A percentile compares a stretch with the other conserved stretches of the same genome.
phyloP scores from a whole-genome alignment of 495 filamentous ascomycete genomes.

The Penicillium arizonense region DNA sequence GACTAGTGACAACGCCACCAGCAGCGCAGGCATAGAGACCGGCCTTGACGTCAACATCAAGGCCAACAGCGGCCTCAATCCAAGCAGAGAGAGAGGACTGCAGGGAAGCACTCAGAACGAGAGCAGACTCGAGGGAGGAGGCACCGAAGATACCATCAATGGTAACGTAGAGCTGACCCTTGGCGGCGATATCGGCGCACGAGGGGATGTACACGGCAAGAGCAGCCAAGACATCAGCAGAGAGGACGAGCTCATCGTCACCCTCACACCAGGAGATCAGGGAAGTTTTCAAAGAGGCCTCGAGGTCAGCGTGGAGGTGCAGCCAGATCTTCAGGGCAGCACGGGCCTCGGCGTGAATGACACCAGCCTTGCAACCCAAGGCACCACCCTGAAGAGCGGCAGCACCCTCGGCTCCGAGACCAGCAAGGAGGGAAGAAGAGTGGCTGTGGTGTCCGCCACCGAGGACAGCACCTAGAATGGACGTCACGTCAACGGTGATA shows the following conservation, averaged over 20 bases:
- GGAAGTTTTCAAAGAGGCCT: constrained; percentile 24
- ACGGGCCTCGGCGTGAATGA: constrained; percentile 30
- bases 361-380: constrained; percentile 35
- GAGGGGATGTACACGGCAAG: constrained; percentile 38
- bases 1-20: constrained; percentile 34
- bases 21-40: constrained; percentile 38
- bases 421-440: constrained; percentile 23
- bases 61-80: constrained; percentile 20
- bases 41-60: constrained; percentile 32
- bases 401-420: constrained; percentile 36
- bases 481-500: constrained; percentile 18
- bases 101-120: constrained; percentile 32
- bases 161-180: constrained; percentile 39
- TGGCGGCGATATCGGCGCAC: constrained; percentile 35
- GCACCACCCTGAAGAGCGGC: constrained; percentile 41
- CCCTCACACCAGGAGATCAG: constrained; percentile 34
- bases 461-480: constrained; percentile 24
- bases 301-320: constrained; percentile 22
- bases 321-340: constrained; percentile 37
- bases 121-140: constrained; percentile 24
- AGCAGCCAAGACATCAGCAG: constrained; percentile 21
- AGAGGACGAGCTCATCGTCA: constrained; percentile 20
- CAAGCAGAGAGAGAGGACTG: constrained; percentile 34
- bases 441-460: constrained; percentile 15
- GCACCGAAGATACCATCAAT: constrained; percentile 41